Percentiles rank a stretch among this genome's conserved stretches.
These are phyloP conservation scores for Plasmodium gaboni DNA, from an alignment of 169 alveolate genomes.

Conservation along the genomic window DNA sequence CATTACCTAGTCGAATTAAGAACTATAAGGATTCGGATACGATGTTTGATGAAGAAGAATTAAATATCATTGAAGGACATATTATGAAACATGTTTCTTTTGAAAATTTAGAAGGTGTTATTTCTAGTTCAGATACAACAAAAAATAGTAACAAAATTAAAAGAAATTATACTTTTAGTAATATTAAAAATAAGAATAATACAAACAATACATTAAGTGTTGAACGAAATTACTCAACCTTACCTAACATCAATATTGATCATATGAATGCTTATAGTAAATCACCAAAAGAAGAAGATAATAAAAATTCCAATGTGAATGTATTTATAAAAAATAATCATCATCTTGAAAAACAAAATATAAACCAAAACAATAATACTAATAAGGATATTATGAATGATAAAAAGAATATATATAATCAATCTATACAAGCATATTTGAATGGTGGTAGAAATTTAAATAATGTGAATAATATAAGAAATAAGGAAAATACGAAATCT, in stretches of 20 bases:
- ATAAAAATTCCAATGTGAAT: too few species aligned
- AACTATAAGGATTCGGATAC: too few species aligned
- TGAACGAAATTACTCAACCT: too few species aligned
- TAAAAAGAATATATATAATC: not conserved
- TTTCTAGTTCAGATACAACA: slow-evolving; percentile 4
- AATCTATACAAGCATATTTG: not conserved
- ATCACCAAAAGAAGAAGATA: too few species aligned
- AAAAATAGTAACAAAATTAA: not conserved
- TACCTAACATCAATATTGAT: too few species aligned
- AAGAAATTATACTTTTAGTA: not conserved
- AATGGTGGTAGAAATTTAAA: not conserved
- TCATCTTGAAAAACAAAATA: too few species aligned
- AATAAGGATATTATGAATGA: not conserved
- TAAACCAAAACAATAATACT: not conserved
- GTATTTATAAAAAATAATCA: too few species aligned
- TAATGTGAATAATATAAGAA: not conserved
- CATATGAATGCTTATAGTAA: too few species aligned
- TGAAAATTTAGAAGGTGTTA: slow-evolving; percentile 10
- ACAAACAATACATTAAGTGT: too few species aligned
- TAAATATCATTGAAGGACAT: slow-evolving; percentile 3
- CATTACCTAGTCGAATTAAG: too few species aligned
- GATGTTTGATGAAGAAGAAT: slow-evolving; percentile 12
- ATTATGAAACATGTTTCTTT: slow-evolving; percentile 14
- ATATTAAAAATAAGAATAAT: not conserved
- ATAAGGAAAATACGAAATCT: not conserved